Conservation (phyloP, 352 stramenopile species). For the Globisporangium uncinulatum region DNA sequence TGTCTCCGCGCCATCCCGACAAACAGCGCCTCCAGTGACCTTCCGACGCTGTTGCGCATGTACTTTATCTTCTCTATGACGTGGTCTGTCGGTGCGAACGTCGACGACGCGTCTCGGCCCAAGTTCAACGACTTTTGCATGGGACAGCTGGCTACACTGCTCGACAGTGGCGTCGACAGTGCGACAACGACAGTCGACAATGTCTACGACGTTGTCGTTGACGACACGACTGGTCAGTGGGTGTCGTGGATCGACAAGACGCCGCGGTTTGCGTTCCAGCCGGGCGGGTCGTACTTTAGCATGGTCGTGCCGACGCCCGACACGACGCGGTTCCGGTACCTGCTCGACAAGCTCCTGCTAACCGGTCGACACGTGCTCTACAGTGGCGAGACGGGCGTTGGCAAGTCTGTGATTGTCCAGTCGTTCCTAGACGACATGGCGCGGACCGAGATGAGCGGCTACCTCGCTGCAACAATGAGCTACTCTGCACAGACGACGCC, state of each 20-base stretch:
- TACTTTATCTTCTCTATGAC: constrained; percentile 87
- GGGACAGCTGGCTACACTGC: constrained; percentile 47
- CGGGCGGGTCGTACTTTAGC: constrained; percentile 88
- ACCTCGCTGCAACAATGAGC: constrained; percentile 82
- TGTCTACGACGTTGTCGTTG: constrained; percentile 83
- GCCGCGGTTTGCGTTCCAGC: constrained; percentile 83
- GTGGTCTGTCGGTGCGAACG: constrained; percentile 85
- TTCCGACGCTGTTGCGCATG: constrained; percentile 64
- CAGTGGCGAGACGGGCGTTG: constrained; percentile 89
- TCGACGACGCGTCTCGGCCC: constrained; percentile 70
- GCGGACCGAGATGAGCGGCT: constrained; percentile 53
- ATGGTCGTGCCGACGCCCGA: constrained; percentile 94
- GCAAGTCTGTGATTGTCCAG: constrained; percentile 92
- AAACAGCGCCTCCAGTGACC: constrained; percentile 39
- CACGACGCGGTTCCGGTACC: constrained; percentile 91
- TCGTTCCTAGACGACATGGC: constrained; percentile 88
- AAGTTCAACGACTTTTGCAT: constrained; percentile 89
- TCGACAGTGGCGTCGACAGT: constrained; percentile 38
- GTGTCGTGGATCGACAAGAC: constrained; percentile 87
- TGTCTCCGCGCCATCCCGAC: constrained; percentile 34
- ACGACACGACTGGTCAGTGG: constrained; percentile 70
- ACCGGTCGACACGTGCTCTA: constrained; percentile 84
- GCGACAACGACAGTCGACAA: constrained; percentile 42
- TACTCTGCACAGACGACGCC: constrained; percentile 89
- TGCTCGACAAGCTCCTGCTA: constrained; percentile 87